Percentiles rank a stretch among this genome's conserved stretches.
These are phyloP conservation scores for Chrysosporium keratinophilum DNA, from an alignment of 2,329 filamentous ascomycete species.

Conservation along the genomic window DNA sequence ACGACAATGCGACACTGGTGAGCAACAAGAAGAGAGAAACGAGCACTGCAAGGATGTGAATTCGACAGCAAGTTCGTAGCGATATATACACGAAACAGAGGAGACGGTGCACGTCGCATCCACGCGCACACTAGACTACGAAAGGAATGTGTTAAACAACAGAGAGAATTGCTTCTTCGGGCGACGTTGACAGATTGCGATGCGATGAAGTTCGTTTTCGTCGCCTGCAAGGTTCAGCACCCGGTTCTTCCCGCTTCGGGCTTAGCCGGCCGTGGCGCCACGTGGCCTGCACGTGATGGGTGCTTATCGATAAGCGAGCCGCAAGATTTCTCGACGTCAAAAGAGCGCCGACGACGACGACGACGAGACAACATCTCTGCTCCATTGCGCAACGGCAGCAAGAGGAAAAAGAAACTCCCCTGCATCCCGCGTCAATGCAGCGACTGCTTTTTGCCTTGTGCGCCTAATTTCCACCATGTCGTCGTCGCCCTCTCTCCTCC, in stretches of 20 bases:
- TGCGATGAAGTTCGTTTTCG: too few species aligned
- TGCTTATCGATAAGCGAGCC: neutral
- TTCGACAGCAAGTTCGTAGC: too few species aligned
- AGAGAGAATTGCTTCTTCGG: neutral
- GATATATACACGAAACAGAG: too few species aligned
- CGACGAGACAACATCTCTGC: neutral
- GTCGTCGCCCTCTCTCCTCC: slow-evolving; percentile 54
- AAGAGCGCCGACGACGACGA: neutral
- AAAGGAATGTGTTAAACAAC: too few species aligned
- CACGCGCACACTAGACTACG: too few species aligned
- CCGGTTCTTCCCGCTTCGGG: neutral
- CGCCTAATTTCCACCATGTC: slow-evolving; percentile 31
- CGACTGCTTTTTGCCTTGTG: too few species aligned
- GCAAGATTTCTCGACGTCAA: neutral
- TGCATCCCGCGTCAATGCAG: too few species aligned
- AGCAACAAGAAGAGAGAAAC: neutral
- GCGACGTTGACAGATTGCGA: too few species aligned
- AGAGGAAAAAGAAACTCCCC: too few species aligned
- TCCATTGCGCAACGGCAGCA: neutral
- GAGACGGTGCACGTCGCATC: too few species aligned
- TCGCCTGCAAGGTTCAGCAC: neutral
- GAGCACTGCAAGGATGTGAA: neutral
- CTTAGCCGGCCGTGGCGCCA: neutral
- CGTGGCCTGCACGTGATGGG: neutral
- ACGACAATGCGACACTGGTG: neutral